Evolutionary conservation across 495 filamentous ascomycete species (phyloP).

Genomic region (Collariella sp.): DNA sequence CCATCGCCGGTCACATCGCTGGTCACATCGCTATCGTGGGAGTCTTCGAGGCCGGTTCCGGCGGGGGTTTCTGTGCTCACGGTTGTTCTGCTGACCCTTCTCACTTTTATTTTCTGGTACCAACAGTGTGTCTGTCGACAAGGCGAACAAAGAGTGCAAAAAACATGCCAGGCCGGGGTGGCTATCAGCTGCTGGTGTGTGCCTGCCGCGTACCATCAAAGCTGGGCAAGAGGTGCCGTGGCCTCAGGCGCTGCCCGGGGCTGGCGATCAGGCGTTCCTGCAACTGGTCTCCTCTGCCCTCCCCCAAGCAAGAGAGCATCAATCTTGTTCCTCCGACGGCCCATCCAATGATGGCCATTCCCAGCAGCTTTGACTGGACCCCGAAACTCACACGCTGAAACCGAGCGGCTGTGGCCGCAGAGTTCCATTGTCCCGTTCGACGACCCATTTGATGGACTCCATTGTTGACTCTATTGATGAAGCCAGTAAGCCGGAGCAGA

Average conservation of each 20-base stretch:
- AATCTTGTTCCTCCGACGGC: not conserved
- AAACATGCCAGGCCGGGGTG: constrained; percentile 8
- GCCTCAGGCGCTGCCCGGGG: constrained; percentile 15
- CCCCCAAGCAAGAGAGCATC: not conserved
- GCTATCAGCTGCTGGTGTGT: constrained; percentile 1
- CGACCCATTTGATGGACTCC: no score
- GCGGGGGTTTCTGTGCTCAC: not conserved
- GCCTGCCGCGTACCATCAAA: not conserved
- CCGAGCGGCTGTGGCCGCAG: constrained; percentile 4
- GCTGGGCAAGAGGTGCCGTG: constrained; percentile 1
- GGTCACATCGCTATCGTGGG: not conserved
- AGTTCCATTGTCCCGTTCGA: not conserved
- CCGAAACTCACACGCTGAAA: constrained; percentile 14
- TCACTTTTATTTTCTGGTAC: not conserved
- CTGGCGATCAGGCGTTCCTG: constrained; percentile 17
- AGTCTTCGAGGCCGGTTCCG: not conserved
- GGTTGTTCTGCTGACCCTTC: constrained; percentile 8
- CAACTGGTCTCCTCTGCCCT: constrained; percentile 15
- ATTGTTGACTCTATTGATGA: no score
- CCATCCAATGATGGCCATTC: constrained; percentile 9
- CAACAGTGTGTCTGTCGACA: constrained; percentile 4
- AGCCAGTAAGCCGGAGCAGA: no score
- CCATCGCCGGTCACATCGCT: not conserved
- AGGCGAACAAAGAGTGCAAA: not conserved
- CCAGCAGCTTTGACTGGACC: not conserved